A percentile compares a stretch with the other conserved stretches of the same genome.
Evolutionary conservation across 2,329 filamentous ascomycete genomes (phyloP).

Genomic region (Aureobasidium vineae): DNA sequence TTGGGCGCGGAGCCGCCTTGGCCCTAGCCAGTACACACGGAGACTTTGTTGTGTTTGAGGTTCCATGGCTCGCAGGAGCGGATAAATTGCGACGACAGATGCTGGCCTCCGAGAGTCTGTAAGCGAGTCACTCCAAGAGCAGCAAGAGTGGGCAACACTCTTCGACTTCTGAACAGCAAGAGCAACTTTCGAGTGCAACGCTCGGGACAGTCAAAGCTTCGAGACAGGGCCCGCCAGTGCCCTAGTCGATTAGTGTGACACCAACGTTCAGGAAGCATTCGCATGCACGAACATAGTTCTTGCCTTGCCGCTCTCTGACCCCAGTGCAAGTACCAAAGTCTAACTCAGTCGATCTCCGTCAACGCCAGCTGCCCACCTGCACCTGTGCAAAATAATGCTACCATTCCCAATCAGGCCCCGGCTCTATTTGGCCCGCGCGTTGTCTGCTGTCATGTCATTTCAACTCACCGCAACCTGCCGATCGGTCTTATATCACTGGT

Average conservation of each 20-base stretch:
- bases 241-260: conserved; percentile 25
- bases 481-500: conserved; percentile 29
- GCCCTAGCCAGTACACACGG: not conserved
- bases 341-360: conserved; percentile 25
- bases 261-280: conserved; percentile 25
- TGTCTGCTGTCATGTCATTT: conserved; percentile 28
- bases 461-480: conserved; percentile 27
- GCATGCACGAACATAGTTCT: conserved; percentile 26
- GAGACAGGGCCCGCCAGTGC: conserved; percentile 22
- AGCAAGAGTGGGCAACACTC: not conserved
- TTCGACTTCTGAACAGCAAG: not conserved
- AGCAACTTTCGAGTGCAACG: not conserved
- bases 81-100: not conserved
- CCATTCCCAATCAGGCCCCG: conserved; percentile 22
- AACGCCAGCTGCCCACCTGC: conserved; percentile 20
- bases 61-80: conserved; percentile 14
- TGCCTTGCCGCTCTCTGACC: conserved; percentile 14
- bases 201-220: conserved; percentile 15
- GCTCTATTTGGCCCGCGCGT: conserved; percentile 24
- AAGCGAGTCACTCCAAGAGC: conserved; percentile 3
- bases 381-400: conserved; percentile 20
- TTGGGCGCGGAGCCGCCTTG: conserved; percentile 19
- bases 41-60: not conserved
- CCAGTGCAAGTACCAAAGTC: conserved; percentile 27
- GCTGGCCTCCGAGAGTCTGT: conserved; percentile 8